phyloP scores from a whole-genome alignment of 139 green algal species.

The Haematococcus lacustris region DNA sequence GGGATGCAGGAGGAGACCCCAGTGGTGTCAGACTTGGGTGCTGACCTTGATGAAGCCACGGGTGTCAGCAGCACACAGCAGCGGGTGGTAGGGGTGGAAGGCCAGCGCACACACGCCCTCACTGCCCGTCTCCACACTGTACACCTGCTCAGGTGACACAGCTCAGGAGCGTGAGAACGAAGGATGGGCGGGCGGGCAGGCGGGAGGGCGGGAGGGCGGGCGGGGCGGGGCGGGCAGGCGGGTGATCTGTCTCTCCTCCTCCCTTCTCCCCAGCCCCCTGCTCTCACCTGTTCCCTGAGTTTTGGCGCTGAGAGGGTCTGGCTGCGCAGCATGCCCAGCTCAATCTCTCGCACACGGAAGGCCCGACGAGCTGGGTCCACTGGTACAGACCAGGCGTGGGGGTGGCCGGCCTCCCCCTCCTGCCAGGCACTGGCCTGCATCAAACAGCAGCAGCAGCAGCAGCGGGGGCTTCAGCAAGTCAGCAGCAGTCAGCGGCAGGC shows the following conservation, averaged over 20 bases:
- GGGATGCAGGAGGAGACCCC: too few species aligned
- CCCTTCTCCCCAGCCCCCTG: too few species aligned
- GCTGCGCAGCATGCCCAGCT: conserved; percentile 22
- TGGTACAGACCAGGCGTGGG: conserved; percentile 22
- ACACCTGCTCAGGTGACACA: too few species aligned
- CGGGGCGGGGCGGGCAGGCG: too few species aligned
- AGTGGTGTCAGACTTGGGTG: too few species aligned
- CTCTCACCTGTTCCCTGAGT: conserved; percentile 43
- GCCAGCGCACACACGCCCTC: conserved; percentile 39
- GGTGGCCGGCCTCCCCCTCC: too few species aligned
- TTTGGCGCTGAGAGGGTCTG: conserved; percentile 22
- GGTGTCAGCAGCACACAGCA: conserved; percentile 46
- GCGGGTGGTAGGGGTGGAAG: conserved; percentile 68
- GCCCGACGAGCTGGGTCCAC: conserved; percentile 30
- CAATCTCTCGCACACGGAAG: conserved; percentile 38
- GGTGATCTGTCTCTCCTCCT: too few species aligned
- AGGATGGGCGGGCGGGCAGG: too few species aligned
- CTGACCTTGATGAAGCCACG: conserved; percentile 51
- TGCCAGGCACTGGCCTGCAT: too few species aligned
- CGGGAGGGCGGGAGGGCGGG: too few species aligned
- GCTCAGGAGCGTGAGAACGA: too few species aligned
- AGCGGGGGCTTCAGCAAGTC: background rate
- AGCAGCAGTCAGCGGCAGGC: too few species aligned
- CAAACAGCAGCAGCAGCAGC: background rate
- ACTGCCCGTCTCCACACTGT: conserved; percentile 34